Conservation (phyloP, 257 asterid genomes). For the Solanum gandarillasii region DNA sequence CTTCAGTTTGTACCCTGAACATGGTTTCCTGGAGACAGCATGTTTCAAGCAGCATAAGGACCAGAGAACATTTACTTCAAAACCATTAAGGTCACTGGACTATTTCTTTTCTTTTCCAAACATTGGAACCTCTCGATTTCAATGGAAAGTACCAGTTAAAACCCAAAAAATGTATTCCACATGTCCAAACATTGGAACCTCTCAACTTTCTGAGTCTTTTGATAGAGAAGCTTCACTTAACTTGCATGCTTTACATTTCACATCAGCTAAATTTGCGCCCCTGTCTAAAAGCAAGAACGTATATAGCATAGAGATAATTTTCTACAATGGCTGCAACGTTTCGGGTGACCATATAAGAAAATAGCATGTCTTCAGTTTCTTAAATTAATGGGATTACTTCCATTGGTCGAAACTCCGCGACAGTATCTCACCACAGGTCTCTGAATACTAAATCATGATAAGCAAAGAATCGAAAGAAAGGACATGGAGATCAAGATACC, state of each 20-base stretch:
- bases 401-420: not conserved
- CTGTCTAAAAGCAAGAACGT: not conserved
- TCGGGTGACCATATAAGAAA: not conserved
- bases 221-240: not conserved
- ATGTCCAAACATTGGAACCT: not conserved
- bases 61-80: not conserved
- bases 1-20: conserved; percentile 76
- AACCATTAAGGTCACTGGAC: not conserved
- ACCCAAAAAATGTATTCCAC: not conserved
- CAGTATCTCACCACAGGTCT: not conserved
- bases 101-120: not conserved
- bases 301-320: not conserved
- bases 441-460: not conserved
- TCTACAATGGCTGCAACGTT: not conserved
- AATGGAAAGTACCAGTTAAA: not conserved
- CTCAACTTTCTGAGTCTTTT: not conserved
- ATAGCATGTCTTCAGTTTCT: not conserved
- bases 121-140: not conserved
- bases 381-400: not conserved
- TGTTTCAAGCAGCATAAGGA: not conserved
- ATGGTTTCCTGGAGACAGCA: conserved; percentile 59
- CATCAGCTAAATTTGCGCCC: not conserved
- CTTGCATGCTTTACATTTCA: not conserved
- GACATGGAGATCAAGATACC: not conserved
- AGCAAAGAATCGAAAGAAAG: not conserved